Conservation (phyloP, 2,329 filamentous ascomycete species). For the Clonostachys solani region DNA sequence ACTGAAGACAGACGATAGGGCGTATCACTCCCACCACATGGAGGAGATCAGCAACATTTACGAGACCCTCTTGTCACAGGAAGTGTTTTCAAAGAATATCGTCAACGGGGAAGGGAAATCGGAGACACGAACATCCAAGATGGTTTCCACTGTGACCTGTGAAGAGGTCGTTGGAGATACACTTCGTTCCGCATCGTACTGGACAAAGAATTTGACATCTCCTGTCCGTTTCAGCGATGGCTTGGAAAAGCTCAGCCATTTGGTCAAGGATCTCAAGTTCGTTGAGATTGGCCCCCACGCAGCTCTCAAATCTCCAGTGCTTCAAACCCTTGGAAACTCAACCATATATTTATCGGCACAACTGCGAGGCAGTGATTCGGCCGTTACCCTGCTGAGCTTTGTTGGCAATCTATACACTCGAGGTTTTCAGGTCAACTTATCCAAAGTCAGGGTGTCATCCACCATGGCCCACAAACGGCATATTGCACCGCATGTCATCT, state of each 20-base stretch:
- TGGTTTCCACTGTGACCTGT: background rate
- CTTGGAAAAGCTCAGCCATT: slow-evolving; percentile 3
- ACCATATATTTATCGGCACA: background rate
- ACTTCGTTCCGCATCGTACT: slow-evolving; percentile 4
- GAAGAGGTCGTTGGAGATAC: background rate
- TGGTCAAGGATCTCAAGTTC: slow-evolving; percentile 12
- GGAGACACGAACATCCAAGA: background rate
- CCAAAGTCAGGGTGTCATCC: background rate
- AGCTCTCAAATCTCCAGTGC: slow-evolving; percentile 2
- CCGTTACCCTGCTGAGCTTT: background rate
- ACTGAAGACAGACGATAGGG: slow-evolving; percentile 24
- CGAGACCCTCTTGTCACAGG: slow-evolving; percentile 3
- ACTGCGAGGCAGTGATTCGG: background rate
- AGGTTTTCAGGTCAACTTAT: background rate
- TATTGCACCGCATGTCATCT: slow-evolving; percentile 9
- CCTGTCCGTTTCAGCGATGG: slow-evolving; percentile 7
- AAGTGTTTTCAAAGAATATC: background rate
- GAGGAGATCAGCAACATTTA: slow-evolving; percentile 14
- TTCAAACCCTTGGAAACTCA: background rate
- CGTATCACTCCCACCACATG: slow-evolving; percentile 36
- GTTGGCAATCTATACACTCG: background rate
- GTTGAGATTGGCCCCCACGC: slow-evolving; percentile 9
- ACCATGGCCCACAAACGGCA: too few relatives aligned
- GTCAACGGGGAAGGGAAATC: background rate
- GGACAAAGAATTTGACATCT: slow-evolving; percentile 7